These are phyloP conservation scores for Cryptosporidium andersoni DNA, from an alignment of 169 alveolate genomes.

Conservation along the genomic window DNA sequence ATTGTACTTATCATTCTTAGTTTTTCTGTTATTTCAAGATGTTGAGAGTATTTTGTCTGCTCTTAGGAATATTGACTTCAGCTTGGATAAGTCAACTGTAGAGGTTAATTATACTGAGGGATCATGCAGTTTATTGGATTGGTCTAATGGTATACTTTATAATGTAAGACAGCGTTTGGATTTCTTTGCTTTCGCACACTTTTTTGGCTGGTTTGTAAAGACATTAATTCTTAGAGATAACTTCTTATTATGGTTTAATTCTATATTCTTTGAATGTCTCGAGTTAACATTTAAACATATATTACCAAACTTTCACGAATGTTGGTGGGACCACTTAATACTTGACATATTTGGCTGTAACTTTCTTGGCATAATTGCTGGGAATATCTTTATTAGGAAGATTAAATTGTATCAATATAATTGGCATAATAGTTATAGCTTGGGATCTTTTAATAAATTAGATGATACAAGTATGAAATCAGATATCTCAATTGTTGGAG, in stretches of 20 bases:
- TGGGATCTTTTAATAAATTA: slow-evolving; percentile 1
- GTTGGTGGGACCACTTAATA: slow-evolving; percentile 93
- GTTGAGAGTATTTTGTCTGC: slow-evolving; percentile 63
- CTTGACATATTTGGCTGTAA: slow-evolving; percentile 86
- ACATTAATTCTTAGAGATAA: slow-evolving; percentile 86
- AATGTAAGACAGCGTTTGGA: slow-evolving; percentile 78
- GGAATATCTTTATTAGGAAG: slow-evolving; percentile 56
- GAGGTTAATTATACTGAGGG: slow-evolving; percentile 86
- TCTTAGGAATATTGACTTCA: slow-evolving; percentile 79
- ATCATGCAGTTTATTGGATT: slow-evolving; percentile 77
- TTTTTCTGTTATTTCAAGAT: slow-evolving; percentile 75
- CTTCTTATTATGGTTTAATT: slow-evolving; percentile 81
- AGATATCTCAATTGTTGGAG: not conserved
- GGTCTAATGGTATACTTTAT: slow-evolving; percentile 18
- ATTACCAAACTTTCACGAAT: slow-evolving; percentile 90
- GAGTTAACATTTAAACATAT: slow-evolving; percentile 89
- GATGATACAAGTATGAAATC: not conserved
- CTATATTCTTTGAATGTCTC: slow-evolving; percentile 83
- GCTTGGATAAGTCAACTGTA: slow-evolving; percentile 80
- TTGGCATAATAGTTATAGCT: slow-evolving; percentile 72
- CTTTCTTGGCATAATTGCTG: slow-evolving; percentile 80
- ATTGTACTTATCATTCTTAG: slow-evolving; percentile 66
- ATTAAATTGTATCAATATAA: slow-evolving; percentile 68
- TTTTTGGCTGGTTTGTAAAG: slow-evolving; percentile 87
- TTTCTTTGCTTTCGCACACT: slow-evolving; percentile 85